Conservation (phyloP, 805 yeast genomes). For the Lachancea meyersii region DNA sequence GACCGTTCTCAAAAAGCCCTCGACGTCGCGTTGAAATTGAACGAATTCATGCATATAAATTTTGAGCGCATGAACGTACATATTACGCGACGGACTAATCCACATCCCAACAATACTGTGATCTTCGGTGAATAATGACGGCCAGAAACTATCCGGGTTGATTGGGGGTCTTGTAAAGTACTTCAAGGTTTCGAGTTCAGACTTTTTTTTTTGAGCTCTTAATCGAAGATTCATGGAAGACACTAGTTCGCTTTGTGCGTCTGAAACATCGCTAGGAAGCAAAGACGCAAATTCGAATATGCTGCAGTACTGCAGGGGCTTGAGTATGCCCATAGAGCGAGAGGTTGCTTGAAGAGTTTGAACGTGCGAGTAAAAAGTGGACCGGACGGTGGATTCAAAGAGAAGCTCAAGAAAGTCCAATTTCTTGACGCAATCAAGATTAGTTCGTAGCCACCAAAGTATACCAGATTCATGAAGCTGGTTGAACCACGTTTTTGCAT, state of each 20-base stretch:
- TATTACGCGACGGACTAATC: slow-evolving; percentile 7
- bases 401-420: slow-evolving; percentile 3
- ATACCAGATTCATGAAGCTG: slow-evolving; percentile 1
- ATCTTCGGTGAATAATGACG: not conserved
- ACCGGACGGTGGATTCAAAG: not conserved
- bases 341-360: slow-evolving; percentile 1
- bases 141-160: not conserved
- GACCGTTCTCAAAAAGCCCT: not conserved
- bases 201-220: not conserved
- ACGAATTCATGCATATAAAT: slow-evolving; percentile 3
- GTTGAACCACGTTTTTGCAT: not conserved
- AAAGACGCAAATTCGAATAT: not conserved
- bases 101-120: not conserved
- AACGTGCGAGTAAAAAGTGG: not conserved
- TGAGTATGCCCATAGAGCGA: not conserved
- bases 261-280: not conserved
- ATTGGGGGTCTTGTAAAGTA: not conserved
- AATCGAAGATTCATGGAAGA: not conserved
- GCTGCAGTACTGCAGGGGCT: slow-evolving; percentile 1
- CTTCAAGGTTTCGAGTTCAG: not conserved
- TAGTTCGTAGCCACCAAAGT: slow-evolving; percentile 6
- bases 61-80: slow-evolving; percentile 5
- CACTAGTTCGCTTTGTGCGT: not conserved
- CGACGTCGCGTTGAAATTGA: not conserved
- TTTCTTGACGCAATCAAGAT: not conserved